phyloP scores from a whole-genome alignment of 192 early-diverging fungal genomes.

The Spinellus fusiger region DNA sequence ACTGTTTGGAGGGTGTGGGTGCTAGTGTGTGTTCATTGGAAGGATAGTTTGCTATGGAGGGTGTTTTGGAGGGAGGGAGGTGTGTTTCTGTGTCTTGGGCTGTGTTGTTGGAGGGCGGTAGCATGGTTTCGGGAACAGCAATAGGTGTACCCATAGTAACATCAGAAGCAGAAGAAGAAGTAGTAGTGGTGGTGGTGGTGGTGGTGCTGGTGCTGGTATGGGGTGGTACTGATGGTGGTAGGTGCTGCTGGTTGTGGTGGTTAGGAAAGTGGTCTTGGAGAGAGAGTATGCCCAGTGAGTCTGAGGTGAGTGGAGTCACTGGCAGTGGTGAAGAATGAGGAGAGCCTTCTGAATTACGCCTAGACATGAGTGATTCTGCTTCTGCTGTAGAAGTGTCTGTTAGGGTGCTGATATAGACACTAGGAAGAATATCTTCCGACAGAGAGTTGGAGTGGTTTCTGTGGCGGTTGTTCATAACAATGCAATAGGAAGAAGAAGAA shows the following conservation, averaged over 20 bases:
- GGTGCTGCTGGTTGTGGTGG: background rate
- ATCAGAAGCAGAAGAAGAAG: too few relatives aligned
- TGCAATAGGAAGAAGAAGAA: background rate
- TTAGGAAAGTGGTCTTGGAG: background rate
- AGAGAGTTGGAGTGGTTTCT: constrained; percentile 12
- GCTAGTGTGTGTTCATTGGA: too few relatives aligned
- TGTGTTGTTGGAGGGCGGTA: background rate
- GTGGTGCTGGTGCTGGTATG: background rate
- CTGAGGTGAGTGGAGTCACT: background rate
- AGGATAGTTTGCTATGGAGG: background rate
- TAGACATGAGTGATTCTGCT: background rate
- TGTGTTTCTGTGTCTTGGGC: background rate
- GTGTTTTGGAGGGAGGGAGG: background rate
- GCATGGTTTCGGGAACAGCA: background rate
- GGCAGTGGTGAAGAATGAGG: background rate
- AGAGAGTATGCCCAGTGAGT: background rate
- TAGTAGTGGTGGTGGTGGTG: background rate
- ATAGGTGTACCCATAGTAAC: too few relatives aligned
- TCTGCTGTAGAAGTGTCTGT: too few relatives aligned
- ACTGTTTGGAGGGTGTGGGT: background rate
- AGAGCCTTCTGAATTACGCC: constrained; percentile 30
- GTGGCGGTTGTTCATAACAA: constrained; percentile 3
- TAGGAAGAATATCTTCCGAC: constrained; percentile 4
- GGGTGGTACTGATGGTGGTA: background rate
- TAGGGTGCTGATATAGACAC: background rate